Base-by-base conservation (phyloP, 2,329 filamentous ascomycete genomes). In the Phyllosticta citribraziliensis region DNA sequence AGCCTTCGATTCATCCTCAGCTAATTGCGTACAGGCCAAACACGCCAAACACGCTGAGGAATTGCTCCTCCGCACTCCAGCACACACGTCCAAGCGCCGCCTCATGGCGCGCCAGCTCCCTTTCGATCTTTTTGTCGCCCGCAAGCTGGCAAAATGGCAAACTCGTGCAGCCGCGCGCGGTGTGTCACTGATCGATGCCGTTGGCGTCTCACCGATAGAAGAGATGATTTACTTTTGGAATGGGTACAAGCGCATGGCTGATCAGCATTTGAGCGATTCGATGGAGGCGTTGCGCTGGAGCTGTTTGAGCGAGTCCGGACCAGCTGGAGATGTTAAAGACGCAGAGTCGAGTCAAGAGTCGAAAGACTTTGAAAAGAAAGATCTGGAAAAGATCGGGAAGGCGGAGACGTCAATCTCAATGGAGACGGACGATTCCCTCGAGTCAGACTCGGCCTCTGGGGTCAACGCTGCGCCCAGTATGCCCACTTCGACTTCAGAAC, bases 211-310 rank as follows among this genome's bases (percentile, higher is more conserved):
- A 63, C 94, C 94, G 0, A 79, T 90, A 0, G 84, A 91, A 68
- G 94, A 97, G 76, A 96, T 97, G 88, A 86, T 88, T 12, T 96
- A 93, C 72, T 85, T 97, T 67, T 97, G 92, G 92, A 92, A 90
- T 69, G 93, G 92, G 0, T 85, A 84, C 67, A 93, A 89, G 74
- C 85, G 91, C 60, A 95, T 96, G 89, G 78, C 82, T 2, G 67
- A 75, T 0, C 75, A 76, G 0, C 83, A 93, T 63, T 77, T 96
- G 14, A 78, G 87, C 55, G 75, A 79, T 52, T 89, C 85, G 0
- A 71, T 90, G 47, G 74, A 71, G 0, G 81, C 82, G n/a, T 75
- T 96, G 11, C 77, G 79, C 0, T 96, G 91, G 75, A 47, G 40
- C 40, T 47, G 40, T 86, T 84, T 24, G 27, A 30, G 27, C 27